phyloP scores from a whole-genome alignment of 1,284 basidiomycete species.

The Cryptococcus hybrid region DNA sequence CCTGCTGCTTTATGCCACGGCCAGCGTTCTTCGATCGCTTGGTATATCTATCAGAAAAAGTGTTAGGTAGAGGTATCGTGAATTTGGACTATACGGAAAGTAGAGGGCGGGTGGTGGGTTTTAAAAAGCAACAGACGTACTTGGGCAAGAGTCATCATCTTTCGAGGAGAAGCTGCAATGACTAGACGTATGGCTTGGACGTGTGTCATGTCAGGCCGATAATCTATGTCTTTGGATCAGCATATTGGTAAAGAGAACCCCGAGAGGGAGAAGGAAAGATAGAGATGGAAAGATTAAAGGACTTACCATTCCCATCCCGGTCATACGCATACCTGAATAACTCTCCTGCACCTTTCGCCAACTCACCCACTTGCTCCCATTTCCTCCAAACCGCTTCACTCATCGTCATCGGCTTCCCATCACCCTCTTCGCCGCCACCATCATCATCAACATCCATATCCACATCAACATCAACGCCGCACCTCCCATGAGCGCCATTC shows the following conservation, averaged over 20 bases:
- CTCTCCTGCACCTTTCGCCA: constrained; percentile 20
- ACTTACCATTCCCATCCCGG: constrained; percentile 23
- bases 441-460: not conserved
- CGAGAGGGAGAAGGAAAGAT: not conserved
- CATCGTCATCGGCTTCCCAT: constrained; percentile 10
- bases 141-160: constrained; percentile 29
- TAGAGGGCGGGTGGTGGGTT: not conserved
- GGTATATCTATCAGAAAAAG: constrained; percentile 23
- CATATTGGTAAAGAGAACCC: not conserved
- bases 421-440: not conserved
- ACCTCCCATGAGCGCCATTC: not conserved
- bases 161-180: constrained; percentile 29
- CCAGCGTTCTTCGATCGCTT: constrained; percentile 35
- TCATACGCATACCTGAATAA: constrained; percentile 18
- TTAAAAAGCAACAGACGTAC: constrained; percentile 9
- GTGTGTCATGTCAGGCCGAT: constrained; percentile 28
- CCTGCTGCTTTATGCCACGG: constrained; percentile 23
- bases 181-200: constrained; percentile 28
- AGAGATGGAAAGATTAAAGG: not conserved
- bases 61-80: not conserved
- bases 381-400: constrained; percentile 25
- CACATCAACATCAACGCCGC: not conserved
- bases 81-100: not conserved
- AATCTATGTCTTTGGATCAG: constrained; percentile 9
- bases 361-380: constrained; percentile 24